Evolutionary conservation across 176 grass and related monocot species (phyloP).

Genomic region (Chrysopogon serrulatus): DNA sequence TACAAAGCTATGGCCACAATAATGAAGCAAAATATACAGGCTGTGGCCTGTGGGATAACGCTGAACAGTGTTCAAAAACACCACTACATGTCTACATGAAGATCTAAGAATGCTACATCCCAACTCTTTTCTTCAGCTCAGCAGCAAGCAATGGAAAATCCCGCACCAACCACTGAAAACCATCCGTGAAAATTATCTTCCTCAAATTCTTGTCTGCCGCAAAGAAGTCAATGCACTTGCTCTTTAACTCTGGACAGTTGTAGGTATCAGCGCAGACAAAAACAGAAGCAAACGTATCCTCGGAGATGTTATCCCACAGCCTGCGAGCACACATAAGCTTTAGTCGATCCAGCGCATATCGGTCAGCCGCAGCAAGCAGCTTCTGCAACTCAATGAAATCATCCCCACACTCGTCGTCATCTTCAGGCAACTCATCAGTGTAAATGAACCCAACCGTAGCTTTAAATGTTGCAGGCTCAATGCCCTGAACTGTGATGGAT

Average conservation of each 20-base stretch:
- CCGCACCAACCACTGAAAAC: constrained; percentile 5
- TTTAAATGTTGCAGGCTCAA: background rate
- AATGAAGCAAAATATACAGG: too few species aligned
- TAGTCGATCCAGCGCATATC: constrained; percentile 44
- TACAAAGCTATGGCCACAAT: too few species aligned
- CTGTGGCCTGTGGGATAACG: background rate
- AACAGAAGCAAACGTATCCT: constrained; percentile 26
- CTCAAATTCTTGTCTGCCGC: constrained; percentile 34
- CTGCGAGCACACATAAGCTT: constrained; percentile 41
- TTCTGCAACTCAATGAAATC: background rate
- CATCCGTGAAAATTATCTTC: constrained; percentile 22
- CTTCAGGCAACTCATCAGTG: background rate
- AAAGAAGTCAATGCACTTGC: constrained; percentile 46
- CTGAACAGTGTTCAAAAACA: background rate
- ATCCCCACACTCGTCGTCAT: background rate
- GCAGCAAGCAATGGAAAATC: background rate
- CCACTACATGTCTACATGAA: background rate
- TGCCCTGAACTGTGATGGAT: background rate
- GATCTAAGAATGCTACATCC: background rate
- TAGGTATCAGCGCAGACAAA: constrained; percentile 45
- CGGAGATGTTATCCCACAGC: constrained; percentile 21
- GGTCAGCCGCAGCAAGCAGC: constrained; percentile 44
- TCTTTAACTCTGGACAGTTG: constrained; percentile 39
- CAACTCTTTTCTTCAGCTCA: background rate
- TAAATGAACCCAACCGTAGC: background rate